Conservation (phyloP, 352 stramenopile genomes). For the Globisporangium perplexum region DNA sequence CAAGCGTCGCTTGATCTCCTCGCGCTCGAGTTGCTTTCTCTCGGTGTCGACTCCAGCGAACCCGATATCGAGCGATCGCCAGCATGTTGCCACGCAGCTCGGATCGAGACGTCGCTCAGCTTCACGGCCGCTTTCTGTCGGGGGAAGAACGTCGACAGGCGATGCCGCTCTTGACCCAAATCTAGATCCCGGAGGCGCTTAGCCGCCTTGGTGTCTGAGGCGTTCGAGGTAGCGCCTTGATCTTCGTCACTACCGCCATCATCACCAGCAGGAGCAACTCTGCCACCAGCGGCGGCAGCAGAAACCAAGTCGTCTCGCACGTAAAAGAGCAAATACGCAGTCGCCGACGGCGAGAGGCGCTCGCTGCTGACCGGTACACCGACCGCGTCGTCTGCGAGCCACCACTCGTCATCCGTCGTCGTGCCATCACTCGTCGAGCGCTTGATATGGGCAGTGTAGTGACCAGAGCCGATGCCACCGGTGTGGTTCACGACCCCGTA, state of each 20-base stretch:
- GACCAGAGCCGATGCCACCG: slow-evolving; percentile 88
- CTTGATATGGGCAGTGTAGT: slow-evolving; percentile 85
- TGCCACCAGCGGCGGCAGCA: not conserved
- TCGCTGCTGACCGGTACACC: slow-evolving; percentile 11
- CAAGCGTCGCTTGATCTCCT: slow-evolving; percentile 1
- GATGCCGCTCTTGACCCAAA: not conserved
- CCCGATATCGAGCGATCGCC: not conserved
- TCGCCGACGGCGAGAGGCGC: slow-evolving; percentile 31
- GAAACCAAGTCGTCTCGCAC: slow-evolving; percentile 35
- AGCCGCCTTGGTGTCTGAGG: no score
- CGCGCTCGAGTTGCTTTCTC: not conserved
- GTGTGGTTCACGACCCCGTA: slow-evolving; percentile 95
- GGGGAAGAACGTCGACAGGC: slow-evolving; percentile 8
- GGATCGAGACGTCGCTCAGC: slow-evolving; percentile 1
- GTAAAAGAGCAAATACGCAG: slow-evolving; percentile 76
- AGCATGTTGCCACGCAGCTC: slow-evolving; percentile 1
- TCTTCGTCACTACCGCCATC: not conserved
- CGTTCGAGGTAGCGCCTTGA: not conserved
- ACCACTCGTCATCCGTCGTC: slow-evolving; percentile 56
- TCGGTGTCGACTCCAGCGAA: not conserved
- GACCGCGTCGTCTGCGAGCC: slow-evolving; percentile 91
- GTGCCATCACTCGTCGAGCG: slow-evolving; percentile 15
- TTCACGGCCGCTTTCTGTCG: slow-evolving; percentile 3
- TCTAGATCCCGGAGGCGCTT: not conserved
- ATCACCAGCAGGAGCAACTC: not conserved